A percentile compares a stretch with the other conserved stretches of the same genome.
phyloP scores from a whole-genome alignment of 257 asterid species.

The Scutellaria baicalensis region DNA sequence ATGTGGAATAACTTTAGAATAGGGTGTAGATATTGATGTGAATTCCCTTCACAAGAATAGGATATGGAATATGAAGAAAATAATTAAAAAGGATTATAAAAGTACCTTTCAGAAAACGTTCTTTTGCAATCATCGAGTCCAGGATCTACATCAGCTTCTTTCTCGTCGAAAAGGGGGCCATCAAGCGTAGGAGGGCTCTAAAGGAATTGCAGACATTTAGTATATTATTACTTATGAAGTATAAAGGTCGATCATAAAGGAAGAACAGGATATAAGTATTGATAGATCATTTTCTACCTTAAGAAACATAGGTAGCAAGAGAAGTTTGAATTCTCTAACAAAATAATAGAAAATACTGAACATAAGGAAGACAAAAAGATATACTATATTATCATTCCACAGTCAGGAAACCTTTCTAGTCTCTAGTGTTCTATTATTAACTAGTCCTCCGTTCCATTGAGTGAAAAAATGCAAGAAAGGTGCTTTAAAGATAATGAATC shows the following conservation, averaged over 20 bases:
- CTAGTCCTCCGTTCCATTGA: no score
- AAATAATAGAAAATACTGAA: no score
- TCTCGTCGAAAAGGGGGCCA: conserved; percentile 42
- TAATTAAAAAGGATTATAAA: background rate
- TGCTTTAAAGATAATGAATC: background rate
- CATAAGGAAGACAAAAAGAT: no score
- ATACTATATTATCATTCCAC: no score
- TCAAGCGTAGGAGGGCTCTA: conserved; percentile 82
- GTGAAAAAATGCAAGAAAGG: no score
- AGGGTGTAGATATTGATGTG: background rate
- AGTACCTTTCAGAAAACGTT: conserved; percentile 66
- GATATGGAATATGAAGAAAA: background rate
- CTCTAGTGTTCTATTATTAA: background rate
- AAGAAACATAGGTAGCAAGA: background rate
- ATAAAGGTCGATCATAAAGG: background rate
- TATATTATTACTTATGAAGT: background rate
- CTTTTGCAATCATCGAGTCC: conserved; percentile 70
- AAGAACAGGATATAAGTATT: background rate
- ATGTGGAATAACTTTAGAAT: background rate
- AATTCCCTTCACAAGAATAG: background rate
- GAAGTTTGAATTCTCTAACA: background rate
- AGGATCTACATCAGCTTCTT: conserved; percentile 50
- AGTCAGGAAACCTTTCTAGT: no score
- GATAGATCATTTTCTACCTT: no score
- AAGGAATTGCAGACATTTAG: conserved; percentile 13